These are phyloP conservation scores for Globisporangium parvum DNA, from an alignment of 352 stramenopile genomes.

Conservation along the genomic window DNA sequence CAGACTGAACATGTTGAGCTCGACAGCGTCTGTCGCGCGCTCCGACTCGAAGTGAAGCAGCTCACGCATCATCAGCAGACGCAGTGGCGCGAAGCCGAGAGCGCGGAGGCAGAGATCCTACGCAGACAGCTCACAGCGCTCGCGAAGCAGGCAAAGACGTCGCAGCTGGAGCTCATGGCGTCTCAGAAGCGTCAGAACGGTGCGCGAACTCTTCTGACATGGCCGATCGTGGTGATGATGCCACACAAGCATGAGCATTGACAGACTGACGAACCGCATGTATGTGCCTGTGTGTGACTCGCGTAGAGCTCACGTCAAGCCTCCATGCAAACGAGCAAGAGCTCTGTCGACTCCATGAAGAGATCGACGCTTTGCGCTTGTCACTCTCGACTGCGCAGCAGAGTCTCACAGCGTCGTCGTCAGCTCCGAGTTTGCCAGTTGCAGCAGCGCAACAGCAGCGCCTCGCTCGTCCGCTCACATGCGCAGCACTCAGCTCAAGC, in stretches of 20 bases:
- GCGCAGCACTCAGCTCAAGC: slow-evolving; percentile 19
- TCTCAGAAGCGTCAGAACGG: slow-evolving; percentile 20
- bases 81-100: slow-evolving; percentile 20
- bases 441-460: background rate
- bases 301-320: slow-evolving; percentile 10
- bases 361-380: background rate
- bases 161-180: slow-evolving; percentile 24
- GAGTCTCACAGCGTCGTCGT: background rate
- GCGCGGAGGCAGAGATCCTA: slow-evolving; percentile 54
- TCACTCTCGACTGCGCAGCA: background rate
- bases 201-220: background rate
- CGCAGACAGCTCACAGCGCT: slow-evolving; percentile 25
- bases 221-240: too few species aligned
- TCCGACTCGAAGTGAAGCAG: slow-evolving; percentile 19
- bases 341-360: background rate
- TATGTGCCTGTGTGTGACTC: slow-evolving; percentile 2
- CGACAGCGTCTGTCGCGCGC: background rate
- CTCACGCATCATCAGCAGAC: slow-evolving; percentile 11
- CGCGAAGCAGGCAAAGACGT: slow-evolving; percentile 18
- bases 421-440: slow-evolving; percentile 5
- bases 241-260: too few species aligned
- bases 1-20: too few species aligned
- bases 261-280: background rate
- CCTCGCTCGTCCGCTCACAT: slow-evolving; percentile 17
- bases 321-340: slow-evolving; percentile 15